These are phyloP conservation scores for Penicillium concentricum DNA, from an alignment of 2,329 filamentous ascomycete species.

Conservation along the genomic window DNA sequence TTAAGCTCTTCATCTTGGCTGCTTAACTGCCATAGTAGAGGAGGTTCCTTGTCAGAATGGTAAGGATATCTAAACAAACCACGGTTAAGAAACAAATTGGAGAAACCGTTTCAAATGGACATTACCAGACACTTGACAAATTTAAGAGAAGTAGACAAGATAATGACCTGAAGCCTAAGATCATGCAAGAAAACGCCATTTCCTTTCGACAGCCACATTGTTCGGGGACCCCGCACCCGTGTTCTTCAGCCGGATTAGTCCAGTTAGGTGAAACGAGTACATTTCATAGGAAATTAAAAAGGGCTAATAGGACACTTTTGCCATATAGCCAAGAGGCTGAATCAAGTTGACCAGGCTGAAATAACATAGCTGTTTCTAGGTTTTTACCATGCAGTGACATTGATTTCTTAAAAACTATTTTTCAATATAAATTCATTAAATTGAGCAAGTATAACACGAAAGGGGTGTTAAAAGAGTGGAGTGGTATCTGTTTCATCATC, in stretches of 20 bases:
- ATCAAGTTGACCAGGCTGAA: neutral
- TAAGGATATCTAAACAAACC: no score
- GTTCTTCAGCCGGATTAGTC: neutral
- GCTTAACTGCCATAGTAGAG: neutral
- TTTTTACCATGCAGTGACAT: no score
- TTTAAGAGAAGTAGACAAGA: neutral
- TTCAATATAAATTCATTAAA: neutral
- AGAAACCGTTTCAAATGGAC: no score
- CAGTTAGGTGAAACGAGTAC: neutral
- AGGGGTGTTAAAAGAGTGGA: conserved; percentile 18
- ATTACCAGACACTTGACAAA: neutral
- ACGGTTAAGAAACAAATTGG: no score
- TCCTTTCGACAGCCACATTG: neutral
- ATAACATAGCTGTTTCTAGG: neutral
- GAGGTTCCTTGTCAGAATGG: neutral
- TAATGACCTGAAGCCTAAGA: no score
- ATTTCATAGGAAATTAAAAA: neutral
- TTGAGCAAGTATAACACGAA: neutral
- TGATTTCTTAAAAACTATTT: neutral
- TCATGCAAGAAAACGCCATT: neutral
- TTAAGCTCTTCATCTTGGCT: neutral
- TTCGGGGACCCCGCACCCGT: neutral
- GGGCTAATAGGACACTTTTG: no score
- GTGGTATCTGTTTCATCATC: conserved; percentile 25
- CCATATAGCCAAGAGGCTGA: no score